Base-by-base conservation (phyloP, 495 filamentous ascomycete genomes). In the Penicillium pancosmium region DNA sequence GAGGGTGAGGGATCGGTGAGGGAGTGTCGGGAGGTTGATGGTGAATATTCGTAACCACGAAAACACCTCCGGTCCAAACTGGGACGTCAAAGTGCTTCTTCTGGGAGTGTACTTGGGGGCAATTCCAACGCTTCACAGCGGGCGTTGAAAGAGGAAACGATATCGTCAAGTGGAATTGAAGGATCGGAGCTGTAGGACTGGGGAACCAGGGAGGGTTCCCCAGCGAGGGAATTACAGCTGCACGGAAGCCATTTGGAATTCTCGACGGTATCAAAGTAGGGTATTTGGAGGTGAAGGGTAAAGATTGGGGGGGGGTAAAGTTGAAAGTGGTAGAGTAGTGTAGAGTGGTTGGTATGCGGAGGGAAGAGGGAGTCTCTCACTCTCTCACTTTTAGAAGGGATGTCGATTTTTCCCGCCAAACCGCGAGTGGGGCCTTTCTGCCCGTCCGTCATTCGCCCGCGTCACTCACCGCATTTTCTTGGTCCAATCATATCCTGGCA, bases 141-240 rank as follows among this genome's bases (percentile, higher is more conserved):
- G 65, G 71, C 75, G 76, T 82, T 78, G 77, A 80, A 82, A 81
- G 79, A 82, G 80, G 64, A 76, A 84, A 65, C 74, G 69, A 85
- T 87, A 89, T 90, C 86, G 89, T 93, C 89, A 88, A 88, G 83
- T 82, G 76, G 79, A 82, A 80, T 86, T 84, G 82, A 66, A 23
- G 61, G 62, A 68, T 86, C 90, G 90, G 89, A 89, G 83, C 82
- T 85, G 82, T 76, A 76, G 81, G 82, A 85, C 91, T 92, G 90
- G 84, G 87, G 86, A 88, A 84, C 85, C 69, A 84, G 82, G 57
- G 27, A 80, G 80, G 78, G 68, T 63, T 78, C 87, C 86, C 86
- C 88, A 93, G 91, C 86, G 88, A 85, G 83, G 79, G 80, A 77
- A 90, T 92, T 90, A 95, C 89, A 95, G 91, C 90, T 88, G 90